These are phyloP conservation scores for bread wheat (Triticum aestivum) DNA, from an alignment of 176 grass and related monocot species.

Conservation along the genomic window IWGSC_CS_RefSeq_v2.1 NC_057813.1:259220769-259221268, in stretches of 20 bases:
- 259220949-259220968: too few relatives aligned
- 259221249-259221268: background rate
- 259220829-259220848: slow-evolving; percentile 9
- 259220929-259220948: slow-evolving; percentile 32
- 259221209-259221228: background rate
- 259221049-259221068: background rate
- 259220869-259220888: slow-evolving; percentile 32
- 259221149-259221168: background rate
- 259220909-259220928: slow-evolving; percentile 43
- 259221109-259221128: background rate
- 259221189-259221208: slow-evolving; percentile 7
- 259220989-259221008: background rate
- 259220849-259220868: slow-evolving; percentile 26
- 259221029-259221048: background rate
- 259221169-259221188: slow-evolving; percentile 10
- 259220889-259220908: slow-evolving; percentile 6
- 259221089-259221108: background rate
- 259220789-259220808: background rate
- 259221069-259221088: background rate
- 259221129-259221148: slow-evolving; percentile 1
- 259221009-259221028: background rate
- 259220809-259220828: background rate
- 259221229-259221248: background rate
- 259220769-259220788: slow-evolving; percentile 39
- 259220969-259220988: background rate